phyloP scores from a whole-genome alignment of 2,329 filamentous ascomycete genomes.

The Thielaviopsis ethacetica region DNA sequence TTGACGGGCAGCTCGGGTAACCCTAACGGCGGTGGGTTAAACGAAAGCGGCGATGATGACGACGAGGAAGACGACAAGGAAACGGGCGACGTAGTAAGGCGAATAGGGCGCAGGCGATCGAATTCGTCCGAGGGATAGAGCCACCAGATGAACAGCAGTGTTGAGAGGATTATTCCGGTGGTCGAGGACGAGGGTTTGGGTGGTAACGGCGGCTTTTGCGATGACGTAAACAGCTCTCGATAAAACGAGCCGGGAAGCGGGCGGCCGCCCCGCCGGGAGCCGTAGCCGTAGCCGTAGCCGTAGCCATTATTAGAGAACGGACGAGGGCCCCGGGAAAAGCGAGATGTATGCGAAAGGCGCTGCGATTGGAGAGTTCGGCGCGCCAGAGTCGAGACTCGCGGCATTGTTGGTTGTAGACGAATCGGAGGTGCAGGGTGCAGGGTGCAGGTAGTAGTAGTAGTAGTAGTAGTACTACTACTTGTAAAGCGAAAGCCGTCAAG shows the following conservation, averaged over 20 bases:
- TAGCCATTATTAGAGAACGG: neutral
- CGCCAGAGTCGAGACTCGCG: neutral
- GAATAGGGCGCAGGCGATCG: slow-evolving; percentile 12
- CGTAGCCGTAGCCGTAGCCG: neutral
- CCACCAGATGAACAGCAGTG: slow-evolving; percentile 25
- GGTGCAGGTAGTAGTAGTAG: too few relatives aligned
- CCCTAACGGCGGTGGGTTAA: neutral
- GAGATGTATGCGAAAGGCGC: neutral
- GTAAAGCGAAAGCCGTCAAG: neutral
- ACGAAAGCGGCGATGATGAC: neutral
- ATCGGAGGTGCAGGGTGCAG: neutral
- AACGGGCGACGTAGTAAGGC: neutral
- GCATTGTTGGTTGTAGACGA: neutral
- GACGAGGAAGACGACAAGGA: neutral
- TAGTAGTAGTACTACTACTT: too few relatives aligned
- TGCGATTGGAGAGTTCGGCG: neutral
- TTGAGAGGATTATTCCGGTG: slow-evolving; percentile 1
- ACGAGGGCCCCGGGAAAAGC: neutral
- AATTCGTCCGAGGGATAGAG: slow-evolving; percentile 29
- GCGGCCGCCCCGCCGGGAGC: neutral
- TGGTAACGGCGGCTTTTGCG: neutral
- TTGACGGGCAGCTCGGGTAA: slow-evolving; percentile 7
- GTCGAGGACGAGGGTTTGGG: neutral
- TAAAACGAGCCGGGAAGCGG: slow-evolving; percentile 7
- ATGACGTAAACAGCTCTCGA: slow-evolving; percentile 8